A percentile compares a stretch with the other conserved stretches of the same genome.
Conservation (phyloP, 768 basidiomycete genomes). For the Tephrocybe rancida region DNA sequence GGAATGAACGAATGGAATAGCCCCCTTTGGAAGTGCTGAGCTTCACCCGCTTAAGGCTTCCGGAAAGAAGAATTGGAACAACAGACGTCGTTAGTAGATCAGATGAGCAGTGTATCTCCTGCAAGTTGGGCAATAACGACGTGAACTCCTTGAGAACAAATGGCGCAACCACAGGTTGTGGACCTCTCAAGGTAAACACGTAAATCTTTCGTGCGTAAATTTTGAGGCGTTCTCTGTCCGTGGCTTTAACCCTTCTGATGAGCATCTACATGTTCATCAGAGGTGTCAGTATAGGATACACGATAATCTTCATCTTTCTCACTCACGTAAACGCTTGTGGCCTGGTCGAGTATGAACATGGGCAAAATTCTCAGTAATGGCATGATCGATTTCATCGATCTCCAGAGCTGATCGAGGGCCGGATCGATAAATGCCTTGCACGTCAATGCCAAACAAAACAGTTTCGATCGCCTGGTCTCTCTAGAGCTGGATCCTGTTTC, state of each 20-base stretch:
- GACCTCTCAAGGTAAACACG: background rate
- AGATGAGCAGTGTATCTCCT: background rate
- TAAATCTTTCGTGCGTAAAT: background rate
- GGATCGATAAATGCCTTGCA: background rate
- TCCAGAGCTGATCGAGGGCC: constrained; percentile 2
- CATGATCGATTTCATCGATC: constrained; percentile 2
- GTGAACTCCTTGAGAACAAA: background rate
- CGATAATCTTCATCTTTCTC: too few relatives aligned
- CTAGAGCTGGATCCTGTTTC: too few relatives aligned
- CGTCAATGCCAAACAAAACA: too few relatives aligned
- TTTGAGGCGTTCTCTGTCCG: background rate
- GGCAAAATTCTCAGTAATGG: background rate
- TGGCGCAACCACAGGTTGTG: background rate
- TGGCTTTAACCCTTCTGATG: too few relatives aligned
- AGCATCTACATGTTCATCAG: too few relatives aligned
- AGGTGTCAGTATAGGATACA: too few relatives aligned
- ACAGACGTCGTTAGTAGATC: background rate
- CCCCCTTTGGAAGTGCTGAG: too few relatives aligned
- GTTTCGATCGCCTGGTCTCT: too few relatives aligned
- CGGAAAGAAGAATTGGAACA: background rate
- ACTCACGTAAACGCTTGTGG: too few relatives aligned
- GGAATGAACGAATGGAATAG: too few relatives aligned
- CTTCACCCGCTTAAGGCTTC: background rate
- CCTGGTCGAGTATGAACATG: background rate
- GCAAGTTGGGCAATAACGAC: background rate